Conservation (phyloP, 768 basidiomycete genomes). For the Hypsizygus marmoreus region DNA sequence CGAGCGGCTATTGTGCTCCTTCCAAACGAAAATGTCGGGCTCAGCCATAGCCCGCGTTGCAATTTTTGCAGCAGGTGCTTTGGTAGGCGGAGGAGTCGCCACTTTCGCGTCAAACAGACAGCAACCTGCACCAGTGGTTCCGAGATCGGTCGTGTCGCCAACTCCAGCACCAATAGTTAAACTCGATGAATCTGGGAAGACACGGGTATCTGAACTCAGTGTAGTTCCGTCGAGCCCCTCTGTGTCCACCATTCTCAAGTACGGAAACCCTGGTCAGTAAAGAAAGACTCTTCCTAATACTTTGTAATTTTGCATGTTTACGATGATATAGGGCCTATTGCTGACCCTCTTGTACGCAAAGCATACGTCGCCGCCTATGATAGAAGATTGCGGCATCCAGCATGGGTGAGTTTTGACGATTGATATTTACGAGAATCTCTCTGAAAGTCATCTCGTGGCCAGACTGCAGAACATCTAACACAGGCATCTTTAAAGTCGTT, state of each 20-base stretch:
- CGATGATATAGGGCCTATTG: slow-evolving; percentile 70
- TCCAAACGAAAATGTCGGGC: slow-evolving; percentile 24
- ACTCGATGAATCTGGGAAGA: slow-evolving; percentile 44
- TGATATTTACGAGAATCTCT: no score
- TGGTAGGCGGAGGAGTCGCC: slow-evolving; percentile 77
- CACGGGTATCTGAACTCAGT: slow-evolving; percentile 40
- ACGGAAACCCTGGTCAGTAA: slow-evolving; percentile 77
- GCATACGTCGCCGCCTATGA: slow-evolving; percentile 93
- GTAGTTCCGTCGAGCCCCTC: slow-evolving; percentile 25
- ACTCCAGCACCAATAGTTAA: slow-evolving; percentile 43
- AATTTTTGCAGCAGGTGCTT: slow-evolving; percentile 81
- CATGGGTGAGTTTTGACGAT: slow-evolving; percentile 71
- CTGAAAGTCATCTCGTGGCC: no score
- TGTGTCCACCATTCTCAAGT: slow-evolving; percentile 55
- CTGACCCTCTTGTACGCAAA: slow-evolving; percentile 75
- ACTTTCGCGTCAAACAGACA: slow-evolving; percentile 44
- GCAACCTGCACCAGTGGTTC: slow-evolving; percentile 14
- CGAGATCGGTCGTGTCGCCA: slow-evolving; percentile 12
- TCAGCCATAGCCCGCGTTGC: slow-evolving; percentile 60
- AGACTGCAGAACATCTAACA: slow-evolving; percentile 97
- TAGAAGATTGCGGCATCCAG: slow-evolving; percentile 83
- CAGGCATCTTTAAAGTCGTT: slow-evolving; percentile 65
- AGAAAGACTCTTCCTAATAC: neutral
- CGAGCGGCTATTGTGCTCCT: no score
- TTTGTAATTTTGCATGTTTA: neutral